Base-by-base conservation (phyloP, 2,329 filamentous ascomycete species). In the Claviceps sp. region DNA sequence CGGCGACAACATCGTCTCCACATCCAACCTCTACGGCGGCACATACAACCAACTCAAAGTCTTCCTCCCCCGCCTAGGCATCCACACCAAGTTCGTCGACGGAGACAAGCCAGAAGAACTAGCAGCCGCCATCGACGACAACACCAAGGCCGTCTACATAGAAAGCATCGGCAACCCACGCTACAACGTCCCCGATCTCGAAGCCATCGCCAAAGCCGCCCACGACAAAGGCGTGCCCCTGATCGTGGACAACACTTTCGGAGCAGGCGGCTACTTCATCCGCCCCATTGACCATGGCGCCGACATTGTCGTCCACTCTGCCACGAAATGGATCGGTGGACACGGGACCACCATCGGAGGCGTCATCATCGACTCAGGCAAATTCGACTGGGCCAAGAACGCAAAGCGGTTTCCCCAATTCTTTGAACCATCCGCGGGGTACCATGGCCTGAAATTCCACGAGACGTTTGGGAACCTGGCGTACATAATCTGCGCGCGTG, bases 31-130 rank as follows among this genome's bases (percentile, higher is more conserved):
- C 53, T 95, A 96, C 70, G 90, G 90, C 58, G 90, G 90, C 66
- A 96, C 91, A 16, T 96, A 95, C 75, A 96, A 97, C 72, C 91
- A 96, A 73, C 82, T 96, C 72, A 96, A 96, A 73, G 89, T 96
- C 46, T 78, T 89, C 59, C 75, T 96, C 52, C 85, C 89, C 6
- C 81, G 90, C n/a, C 71, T 95, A 46, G 91, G 91, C 56, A 89
- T 97, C 64, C 74, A 75, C 43, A 93, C 89, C 63, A 95, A 90
- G 72, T 96, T 96, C 61, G 78, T 95, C 62, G 75, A 82, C 52
- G 87, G 88, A 45, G 89, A 95, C 68, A 82, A 81, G 54, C 73
- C 87, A 14, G 84, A 84, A 59, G 88, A 89, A 61, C 85, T 96
- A 62, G 84, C 80, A 40, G 81, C 82, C 47, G 81, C 83, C 51